Evolutionary conservation across 148 eudicot genomes (phyloP), one percentile per base, ranked within the genome.

Genomic region (Mesembryanthemum crystallinum): DNA sequence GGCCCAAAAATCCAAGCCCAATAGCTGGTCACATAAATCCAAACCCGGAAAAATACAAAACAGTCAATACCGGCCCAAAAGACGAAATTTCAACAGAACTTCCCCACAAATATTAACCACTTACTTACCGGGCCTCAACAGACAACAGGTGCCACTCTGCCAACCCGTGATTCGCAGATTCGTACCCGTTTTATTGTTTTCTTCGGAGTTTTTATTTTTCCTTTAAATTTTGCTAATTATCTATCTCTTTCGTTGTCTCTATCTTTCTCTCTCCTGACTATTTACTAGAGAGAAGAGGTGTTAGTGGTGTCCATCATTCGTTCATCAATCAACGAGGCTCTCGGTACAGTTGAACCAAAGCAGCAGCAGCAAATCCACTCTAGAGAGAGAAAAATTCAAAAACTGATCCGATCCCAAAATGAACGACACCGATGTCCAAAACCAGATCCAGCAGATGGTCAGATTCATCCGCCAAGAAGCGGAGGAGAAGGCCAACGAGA

Each of bases 391-490:
- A 58, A n/a, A n/a, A 25, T 42, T 3, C 72, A 30, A 64, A 12
- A 64, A 12, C 54, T 52, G 25, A 11, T 74, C 72, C 73, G 76
- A 76, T 80, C 76, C 83, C 23, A 89, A 86, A 55, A 91, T 91
- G 97, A 88, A 89, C 77, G 90, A 88, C 85, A 85, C 82, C 42
- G 93, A 89, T 85, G 97, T 91, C 35, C 86, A 90, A 65, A 88
- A 84, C 87, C 97, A 91, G 93, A 91, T 91, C 87, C 87, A 91
- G 82, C 93, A 91, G 92, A 91, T 91, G 97, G 97, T 89, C 66
- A 79, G 85, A 47, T 91, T 91, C 85, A 91, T 91, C 85, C 94
- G 90, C 78, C 94, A 89, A 76, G 97, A 91, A 82, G 97, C 93
- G 54, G 97, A 89, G 63, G 93, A 91, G 81, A 91, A 91, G 72